A percentile compares a stretch with the other conserved stretches of the same genome.
These are phyloP conservation scores for Suhomyces bolitotheri DNA, from an alignment of 1,139 yeast species.

Conservation along the genomic window DNA sequence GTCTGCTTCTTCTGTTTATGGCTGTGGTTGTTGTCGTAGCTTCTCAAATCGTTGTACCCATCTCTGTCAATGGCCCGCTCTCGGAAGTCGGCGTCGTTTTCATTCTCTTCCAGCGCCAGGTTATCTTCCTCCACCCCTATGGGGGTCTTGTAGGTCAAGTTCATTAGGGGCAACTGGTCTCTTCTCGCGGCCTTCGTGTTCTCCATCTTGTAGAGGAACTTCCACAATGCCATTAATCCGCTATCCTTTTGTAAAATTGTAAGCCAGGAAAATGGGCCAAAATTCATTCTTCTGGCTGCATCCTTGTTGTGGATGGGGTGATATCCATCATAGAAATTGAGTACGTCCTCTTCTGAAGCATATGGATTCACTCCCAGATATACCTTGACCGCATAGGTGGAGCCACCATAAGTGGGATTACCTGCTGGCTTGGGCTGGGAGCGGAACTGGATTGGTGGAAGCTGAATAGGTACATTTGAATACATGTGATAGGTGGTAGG, in stretches of 20 bases:
- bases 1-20: background rate
- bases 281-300: slow-evolving; percentile 20
- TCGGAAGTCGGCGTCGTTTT: slow-evolving; percentile 10
- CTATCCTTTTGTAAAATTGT: slow-evolving; percentile 27
- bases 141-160: slow-evolving; percentile 2
- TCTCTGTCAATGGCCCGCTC: slow-evolving; percentile 31
- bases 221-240: slow-evolving; percentile 19
- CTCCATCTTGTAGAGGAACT: slow-evolving; percentile 11
- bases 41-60: slow-evolving; percentile 30
- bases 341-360: slow-evolving; percentile 14
- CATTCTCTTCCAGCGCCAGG: slow-evolving; percentile 5
- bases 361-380: slow-evolving; percentile 32
- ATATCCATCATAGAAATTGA: slow-evolving; percentile 25
- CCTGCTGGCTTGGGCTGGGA: slow-evolving; percentile 1
- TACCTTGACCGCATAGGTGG: slow-evolving; percentile 14
- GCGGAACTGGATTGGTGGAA: slow-evolving; percentile 13
- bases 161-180: background rate
- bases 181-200: slow-evolving; percentile 1
- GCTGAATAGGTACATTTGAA: slow-evolving; percentile 12
- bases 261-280: slow-evolving; percentile 37
- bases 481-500: slow-evolving; percentile 1
- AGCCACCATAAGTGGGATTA: background rate
- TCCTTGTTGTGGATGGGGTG: slow-evolving; percentile 26
- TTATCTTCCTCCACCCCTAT: slow-evolving; percentile 1
- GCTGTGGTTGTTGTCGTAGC: slow-evolving; percentile 20